These are phyloP conservation scores for Clitopilus hobsonii DNA, from an alignment of 768 basidiomycete species.

Conservation along the genomic window DNA sequence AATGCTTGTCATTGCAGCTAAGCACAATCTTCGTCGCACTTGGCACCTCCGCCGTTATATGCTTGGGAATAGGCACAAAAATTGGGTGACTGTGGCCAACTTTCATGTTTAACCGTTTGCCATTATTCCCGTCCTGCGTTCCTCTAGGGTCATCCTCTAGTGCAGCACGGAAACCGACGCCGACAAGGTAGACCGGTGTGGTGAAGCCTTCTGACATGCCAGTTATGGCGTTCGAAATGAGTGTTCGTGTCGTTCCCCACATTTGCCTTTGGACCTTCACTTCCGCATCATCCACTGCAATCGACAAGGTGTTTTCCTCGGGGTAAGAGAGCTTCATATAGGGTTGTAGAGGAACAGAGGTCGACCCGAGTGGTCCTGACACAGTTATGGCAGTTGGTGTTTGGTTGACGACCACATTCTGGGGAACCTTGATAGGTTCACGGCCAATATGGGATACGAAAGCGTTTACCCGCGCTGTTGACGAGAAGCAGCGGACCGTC, in stretches of 20 bases:
- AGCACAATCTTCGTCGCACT: conserved; percentile 81
- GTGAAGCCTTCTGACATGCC: conserved; percentile 90
- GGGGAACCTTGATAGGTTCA: conserved; percentile 47
- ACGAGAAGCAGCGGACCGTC: conserved; percentile 41
- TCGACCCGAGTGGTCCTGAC: conserved; percentile 43
- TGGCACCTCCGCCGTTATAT: conserved; percentile 79
- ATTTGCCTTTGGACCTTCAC: conserved; percentile 78
- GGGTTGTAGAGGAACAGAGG: conserved; percentile 39
- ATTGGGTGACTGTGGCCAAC: conserved; percentile 91
- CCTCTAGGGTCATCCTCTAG: conserved; percentile 78
- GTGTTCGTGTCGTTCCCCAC: conserved; percentile 94
- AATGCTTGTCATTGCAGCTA: conserved; percentile 83
- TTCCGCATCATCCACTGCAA: conserved; percentile 60
- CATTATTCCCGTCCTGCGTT: conserved; percentile 48
- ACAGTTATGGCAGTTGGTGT: conserved; percentile 34
- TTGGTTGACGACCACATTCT: conserved; percentile 36
- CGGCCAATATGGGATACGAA: conserved; percentile 65
- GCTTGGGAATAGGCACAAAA: conserved; percentile 72
- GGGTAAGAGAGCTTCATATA: conserved; percentile 43
- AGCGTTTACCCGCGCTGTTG: conserved; percentile 41
- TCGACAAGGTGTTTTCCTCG: conserved; percentile 31
- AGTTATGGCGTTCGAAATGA: conserved; percentile 83
- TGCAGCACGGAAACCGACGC: conserved; percentile 89
- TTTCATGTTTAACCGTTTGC: conserved; percentile 81
- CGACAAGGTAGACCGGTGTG: conserved; percentile 83